phyloP scores from a whole-genome alignment of 768 basidiomycete genomes.

The Termitomyces heimii region DNA sequence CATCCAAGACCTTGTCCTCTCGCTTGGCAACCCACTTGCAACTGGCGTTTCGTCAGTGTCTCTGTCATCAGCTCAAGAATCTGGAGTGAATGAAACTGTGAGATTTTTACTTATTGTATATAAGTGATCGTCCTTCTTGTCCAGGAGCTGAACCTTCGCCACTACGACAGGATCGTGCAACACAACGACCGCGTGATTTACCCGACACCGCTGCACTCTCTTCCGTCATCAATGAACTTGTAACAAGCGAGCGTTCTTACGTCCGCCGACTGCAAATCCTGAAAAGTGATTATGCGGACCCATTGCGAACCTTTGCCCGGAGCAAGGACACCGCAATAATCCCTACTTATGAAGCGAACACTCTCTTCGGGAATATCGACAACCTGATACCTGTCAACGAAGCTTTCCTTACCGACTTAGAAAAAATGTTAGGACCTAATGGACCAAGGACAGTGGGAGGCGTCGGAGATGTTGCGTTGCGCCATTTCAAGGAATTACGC shows the following conservation, averaged over 20 bases:
- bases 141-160: constrained; percentile 4
- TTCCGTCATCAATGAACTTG: constrained; percentile 80
- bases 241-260: constrained; percentile 87
- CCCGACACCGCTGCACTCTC: constrained; percentile 61
- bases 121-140: not conserved
- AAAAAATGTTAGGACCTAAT: constrained; percentile 66
- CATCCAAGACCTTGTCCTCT: constrained; percentile 72
- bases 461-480: constrained; percentile 80
- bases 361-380: constrained; percentile 92
- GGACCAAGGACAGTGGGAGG: constrained; percentile 51
- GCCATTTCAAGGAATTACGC: constrained; percentile 77
- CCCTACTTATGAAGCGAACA: constrained; percentile 86
- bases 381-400: constrained; percentile 85
- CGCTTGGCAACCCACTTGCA: constrained; percentile 63
- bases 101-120: constrained; percentile 17
- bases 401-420: constrained; percentile 77
- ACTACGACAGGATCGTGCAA: constrained; percentile 27
- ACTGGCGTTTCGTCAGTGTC: constrained; percentile 44
- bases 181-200: constrained; percentile 51
- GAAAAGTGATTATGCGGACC: constrained; percentile 87
- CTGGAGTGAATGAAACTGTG: constrained; percentile 35
- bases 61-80: constrained; percentile 35
- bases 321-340: constrained; percentile 85
- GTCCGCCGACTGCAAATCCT: constrained; percentile 77
- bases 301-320: constrained; percentile 78